These are phyloP conservation scores for Pholiota molesta DNA, from an alignment of 768 basidiomycete species.

Conservation along the genomic window DNA sequence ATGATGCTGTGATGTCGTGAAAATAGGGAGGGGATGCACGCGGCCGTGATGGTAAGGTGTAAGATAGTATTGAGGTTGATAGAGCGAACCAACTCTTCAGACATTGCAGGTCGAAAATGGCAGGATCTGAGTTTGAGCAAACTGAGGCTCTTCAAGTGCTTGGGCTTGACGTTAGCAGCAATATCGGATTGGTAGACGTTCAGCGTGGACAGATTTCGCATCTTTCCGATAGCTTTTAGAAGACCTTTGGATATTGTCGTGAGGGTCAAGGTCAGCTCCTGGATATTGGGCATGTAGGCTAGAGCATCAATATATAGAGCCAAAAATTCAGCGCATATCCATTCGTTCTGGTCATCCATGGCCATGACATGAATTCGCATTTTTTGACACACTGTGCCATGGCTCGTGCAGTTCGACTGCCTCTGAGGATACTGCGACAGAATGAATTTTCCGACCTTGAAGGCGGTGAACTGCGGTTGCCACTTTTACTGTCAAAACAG, in stretches of 20 bases:
- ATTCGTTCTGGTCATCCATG: not conserved
- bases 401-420: not conserved
- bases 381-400: conserved; percentile 12
- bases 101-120: not conserved
- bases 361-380: conserved; percentile 10
- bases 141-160: not conserved
- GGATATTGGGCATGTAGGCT: conserved; percentile 16
- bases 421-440: conserved; percentile 13
- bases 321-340: conserved; percentile 2
- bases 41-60: not conserved
- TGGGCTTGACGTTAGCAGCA: not conserved
- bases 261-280: conserved; percentile 10
- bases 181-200: not conserved
- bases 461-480: not conserved
- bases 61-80: not conserved
- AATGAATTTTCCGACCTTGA: not conserved
- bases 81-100: not conserved
- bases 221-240: conserved; percentile 4
- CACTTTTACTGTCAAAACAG: conserved; percentile 17
- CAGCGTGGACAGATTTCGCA: conserved; percentile 12
- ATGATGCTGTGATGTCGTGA: not conserved
- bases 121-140: not conserved
- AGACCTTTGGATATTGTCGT: conserved; percentile 16
- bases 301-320: conserved; percentile 20
- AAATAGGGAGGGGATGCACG: not conserved